Evolutionary conservation across 2,329 filamentous ascomycete species (phyloP), one percentile per base, ranked within the genome.

Genomic region (Macrophomina phaseolina): DNA sequence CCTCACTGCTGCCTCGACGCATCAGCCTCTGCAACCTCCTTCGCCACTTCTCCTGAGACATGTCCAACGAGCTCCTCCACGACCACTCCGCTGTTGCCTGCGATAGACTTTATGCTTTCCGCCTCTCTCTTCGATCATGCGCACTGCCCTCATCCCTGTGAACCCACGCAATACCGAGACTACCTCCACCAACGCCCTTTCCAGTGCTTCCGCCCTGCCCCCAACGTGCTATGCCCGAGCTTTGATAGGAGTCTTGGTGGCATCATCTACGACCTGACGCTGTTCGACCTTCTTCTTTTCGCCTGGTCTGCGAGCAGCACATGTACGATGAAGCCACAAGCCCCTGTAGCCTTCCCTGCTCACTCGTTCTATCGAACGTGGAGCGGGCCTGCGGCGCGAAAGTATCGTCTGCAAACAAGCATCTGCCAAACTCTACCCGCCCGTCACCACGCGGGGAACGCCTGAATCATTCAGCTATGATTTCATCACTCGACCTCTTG

Each of bases 361-460:
- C 23, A 23, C 23, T 23, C 23, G 23, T 23, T 23, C 3, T 23
- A 3, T 23, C 23, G 23, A 23, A 23, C 23, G 23, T 23, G 23
- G 23, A 23, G 12, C 55, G 55, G 28, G 9, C 14, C 38, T 7
- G 23, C 55, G 55, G 56, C 56, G 56, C 56, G 14, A 16, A 60
- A 60, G 40, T 60, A 60, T 60, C 56, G 56, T 40, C 42, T 60
- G 56, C 56, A 48, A 34, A 32, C 56, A 36, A 60, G 56, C 40
- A 46, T 58, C 16, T 18, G 40, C 11, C 9, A 30, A 40, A 30
- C 34, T 56, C 36, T 28, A 23, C 36, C n/a, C 52, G 34, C 34
- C 52, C 53, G 9, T 16, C 34, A 36, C 53, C 53, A n/a, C 34
- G 36, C 48, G 18, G 48, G 48, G 48, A 16, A 45, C 8, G 18